Evolutionary conservation across 2,329 filamentous ascomycete genomes (phyloP).

Genomic region (Penicillium sp.): DNA sequence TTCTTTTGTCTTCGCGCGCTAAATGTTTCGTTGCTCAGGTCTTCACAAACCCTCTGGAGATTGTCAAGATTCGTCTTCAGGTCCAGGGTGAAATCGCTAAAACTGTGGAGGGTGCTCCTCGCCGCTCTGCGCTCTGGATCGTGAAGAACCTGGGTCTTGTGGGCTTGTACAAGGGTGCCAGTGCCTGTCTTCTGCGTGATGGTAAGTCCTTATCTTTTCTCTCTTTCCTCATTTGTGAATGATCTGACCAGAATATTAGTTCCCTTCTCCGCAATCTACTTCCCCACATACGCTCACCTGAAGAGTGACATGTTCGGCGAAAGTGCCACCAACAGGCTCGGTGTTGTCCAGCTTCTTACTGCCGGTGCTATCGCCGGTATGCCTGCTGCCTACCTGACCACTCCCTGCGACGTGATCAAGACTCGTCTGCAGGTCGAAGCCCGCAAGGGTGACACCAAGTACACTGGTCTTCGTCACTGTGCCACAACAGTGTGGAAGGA

Average conservation of each 20-base stretch:
- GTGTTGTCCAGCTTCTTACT: constrained; percentile 83
- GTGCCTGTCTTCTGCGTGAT: constrained; percentile 88
- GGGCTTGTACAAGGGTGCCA: constrained; percentile 94
- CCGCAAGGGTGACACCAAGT: constrained; percentile 85
- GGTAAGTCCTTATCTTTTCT: constrained; percentile 25
- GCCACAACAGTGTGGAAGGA: constrained; percentile 79
- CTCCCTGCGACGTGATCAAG: constrained; percentile 98
- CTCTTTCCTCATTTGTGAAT: constrained; percentile 9
- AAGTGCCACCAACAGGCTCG: constrained; percentile 77
- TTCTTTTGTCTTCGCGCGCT: constrained; percentile 2
- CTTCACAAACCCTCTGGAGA: constrained; percentile 96
- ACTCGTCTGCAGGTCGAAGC: constrained; percentile 96
- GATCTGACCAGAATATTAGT: constrained; percentile 46
- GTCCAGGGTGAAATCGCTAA: constrained; percentile 95
- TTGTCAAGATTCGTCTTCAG: constrained; percentile 98
- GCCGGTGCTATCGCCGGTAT: constrained; percentile 92
- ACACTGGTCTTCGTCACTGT: constrained; percentile 81
- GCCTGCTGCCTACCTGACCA: constrained; percentile 90
- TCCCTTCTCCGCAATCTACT: constrained; percentile 98
- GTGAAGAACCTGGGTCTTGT: constrained; percentile 89
- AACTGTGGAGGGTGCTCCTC: constrained; percentile 72
- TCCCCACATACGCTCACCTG: constrained; percentile 91
- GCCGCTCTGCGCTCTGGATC: constrained; percentile 96
- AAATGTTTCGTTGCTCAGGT: constrained; percentile 51
- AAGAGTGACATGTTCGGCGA: constrained; percentile 95